A percentile compares a stretch with the other conserved stretches of the same genome.
Conservation (phyloP, 1,139 yeast genomes). For the Geotrichum phurueaensis region DNA sequence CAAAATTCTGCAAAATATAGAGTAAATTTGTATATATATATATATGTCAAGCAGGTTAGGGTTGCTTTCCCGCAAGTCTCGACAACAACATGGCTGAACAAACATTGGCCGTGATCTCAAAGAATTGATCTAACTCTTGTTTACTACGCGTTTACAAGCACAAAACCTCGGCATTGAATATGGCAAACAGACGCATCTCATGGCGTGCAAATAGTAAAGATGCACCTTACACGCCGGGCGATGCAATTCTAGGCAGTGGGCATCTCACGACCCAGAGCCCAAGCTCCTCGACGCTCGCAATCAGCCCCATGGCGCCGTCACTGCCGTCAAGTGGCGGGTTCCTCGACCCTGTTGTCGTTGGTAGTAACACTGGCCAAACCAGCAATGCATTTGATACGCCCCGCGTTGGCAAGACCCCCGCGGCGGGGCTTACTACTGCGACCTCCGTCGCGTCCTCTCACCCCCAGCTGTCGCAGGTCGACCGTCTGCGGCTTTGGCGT, state of each 20-base stretch:
- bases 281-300: constrained; percentile 18
- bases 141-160: neutral
- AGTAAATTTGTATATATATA: neutral
- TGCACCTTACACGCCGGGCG: constrained; percentile 15
- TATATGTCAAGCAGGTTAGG: neutral
- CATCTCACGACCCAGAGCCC: constrained; percentile 17
- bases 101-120: neutral
- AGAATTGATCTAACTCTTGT: neutral
- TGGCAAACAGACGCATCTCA: constrained; percentile 7
- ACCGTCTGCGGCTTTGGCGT: constrained; percentile 82
- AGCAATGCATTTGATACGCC: constrained; percentile 16
- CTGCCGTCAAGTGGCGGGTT: constrained; percentile 10
- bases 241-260: constrained; percentile 6
- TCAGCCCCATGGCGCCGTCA: constrained; percentile 15
- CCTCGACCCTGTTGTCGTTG: neutral
- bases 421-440: neutral
- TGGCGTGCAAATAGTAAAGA: constrained; percentile 11
- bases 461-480: constrained; percentile 61
- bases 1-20: neutral
- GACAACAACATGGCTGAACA: neutral
- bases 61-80: neutral
- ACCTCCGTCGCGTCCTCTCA: constrained; percentile 1
- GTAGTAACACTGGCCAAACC: neutral
- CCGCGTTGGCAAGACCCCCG: constrained; percentile 6
- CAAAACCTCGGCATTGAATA: neutral